phyloP scores from a whole-genome alignment of 2,329 filamentous ascomycete genomes.

The Sporothrix mexicana region DNA sequence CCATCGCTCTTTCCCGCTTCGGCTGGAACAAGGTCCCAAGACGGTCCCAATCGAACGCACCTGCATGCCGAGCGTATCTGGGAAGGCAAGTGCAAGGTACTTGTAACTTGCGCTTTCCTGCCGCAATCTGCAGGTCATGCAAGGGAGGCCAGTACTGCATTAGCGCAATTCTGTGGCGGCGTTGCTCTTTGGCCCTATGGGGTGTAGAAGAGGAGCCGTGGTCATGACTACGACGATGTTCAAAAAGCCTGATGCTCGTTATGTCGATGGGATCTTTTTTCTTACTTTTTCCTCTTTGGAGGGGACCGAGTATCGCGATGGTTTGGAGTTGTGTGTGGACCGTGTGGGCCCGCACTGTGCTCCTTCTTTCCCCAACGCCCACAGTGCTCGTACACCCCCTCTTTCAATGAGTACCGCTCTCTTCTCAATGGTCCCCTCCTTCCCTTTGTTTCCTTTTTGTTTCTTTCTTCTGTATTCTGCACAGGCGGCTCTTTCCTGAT shows the following conservation, averaged over 20 bases:
- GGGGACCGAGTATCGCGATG: neutral
- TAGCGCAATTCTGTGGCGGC: conserved; percentile 21
- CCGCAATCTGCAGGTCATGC: conserved; percentile 29
- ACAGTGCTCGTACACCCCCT: neutral
- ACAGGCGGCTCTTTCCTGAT: neutral
- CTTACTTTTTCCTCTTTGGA: neutral
- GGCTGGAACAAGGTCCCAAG: neutral
- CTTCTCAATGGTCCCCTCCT: neutral
- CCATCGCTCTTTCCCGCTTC: conserved; percentile 16
- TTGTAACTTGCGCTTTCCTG: conserved; percentile 1
- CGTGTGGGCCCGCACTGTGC: conserved; percentile 23
- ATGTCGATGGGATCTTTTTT: neutral
- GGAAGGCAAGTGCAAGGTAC: neutral
- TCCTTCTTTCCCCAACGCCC: neutral
- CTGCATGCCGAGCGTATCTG: conserved; percentile 13
- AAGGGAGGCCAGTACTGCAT: conserved; percentile 27
- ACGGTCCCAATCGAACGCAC: neutral
- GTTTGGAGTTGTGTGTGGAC: neutral
- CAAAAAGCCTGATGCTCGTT: conserved; percentile 7
- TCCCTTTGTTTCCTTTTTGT: neutral
- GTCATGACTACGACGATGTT: neutral
- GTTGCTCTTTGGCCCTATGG: conserved; percentile 28
- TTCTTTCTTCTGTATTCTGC: neutral
- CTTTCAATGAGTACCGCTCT: neutral
- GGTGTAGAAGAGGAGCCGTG: neutral